Percentiles rank a stretch among this genome's conserved stretches.
phyloP scores from a whole-genome alignment of 768 basidiomycete genomes.

The Mycena rosella region DNA sequence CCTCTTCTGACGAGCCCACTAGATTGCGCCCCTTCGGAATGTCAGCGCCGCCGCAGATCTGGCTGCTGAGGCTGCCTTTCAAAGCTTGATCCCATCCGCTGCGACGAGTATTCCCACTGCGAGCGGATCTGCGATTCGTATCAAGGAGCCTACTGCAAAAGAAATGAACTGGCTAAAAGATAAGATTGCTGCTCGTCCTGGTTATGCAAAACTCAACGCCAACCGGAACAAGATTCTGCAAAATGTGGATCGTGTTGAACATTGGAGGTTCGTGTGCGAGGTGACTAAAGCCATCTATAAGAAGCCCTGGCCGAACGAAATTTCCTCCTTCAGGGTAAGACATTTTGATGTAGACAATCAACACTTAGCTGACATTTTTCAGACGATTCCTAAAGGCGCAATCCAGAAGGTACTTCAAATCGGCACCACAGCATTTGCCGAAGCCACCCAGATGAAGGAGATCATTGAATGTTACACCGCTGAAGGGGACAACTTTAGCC shows the following conservation, averaged over 20 bases:
- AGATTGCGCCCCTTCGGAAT: background rate
- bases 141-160: background rate
- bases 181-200: background rate
- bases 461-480: slow-evolving; percentile 1
- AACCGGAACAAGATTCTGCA: slow-evolving; percentile 7
- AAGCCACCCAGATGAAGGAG: background rate
- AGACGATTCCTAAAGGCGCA: background rate
- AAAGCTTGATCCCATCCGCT: background rate
- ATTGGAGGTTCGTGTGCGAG: background rate
- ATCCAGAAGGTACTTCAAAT: background rate
- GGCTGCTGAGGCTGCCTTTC: background rate
- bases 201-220: background rate
- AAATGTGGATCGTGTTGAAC: slow-evolving; percentile 5
- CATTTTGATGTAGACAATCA: background rate
- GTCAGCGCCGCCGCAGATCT: background rate
- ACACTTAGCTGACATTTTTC: background rate
- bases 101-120: background rate
- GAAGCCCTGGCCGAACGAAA: background rate
- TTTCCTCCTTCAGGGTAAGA: background rate
- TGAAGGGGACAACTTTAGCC: background rate
- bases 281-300: background rate
- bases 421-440: background rate
- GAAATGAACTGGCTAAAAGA: background rate
- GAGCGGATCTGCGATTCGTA: background rate
- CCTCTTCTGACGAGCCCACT: background rate